Evolutionary conservation across 495 filamentous ascomycete genomes (phyloP).

Genomic region (Penicillium steckii): DNA sequence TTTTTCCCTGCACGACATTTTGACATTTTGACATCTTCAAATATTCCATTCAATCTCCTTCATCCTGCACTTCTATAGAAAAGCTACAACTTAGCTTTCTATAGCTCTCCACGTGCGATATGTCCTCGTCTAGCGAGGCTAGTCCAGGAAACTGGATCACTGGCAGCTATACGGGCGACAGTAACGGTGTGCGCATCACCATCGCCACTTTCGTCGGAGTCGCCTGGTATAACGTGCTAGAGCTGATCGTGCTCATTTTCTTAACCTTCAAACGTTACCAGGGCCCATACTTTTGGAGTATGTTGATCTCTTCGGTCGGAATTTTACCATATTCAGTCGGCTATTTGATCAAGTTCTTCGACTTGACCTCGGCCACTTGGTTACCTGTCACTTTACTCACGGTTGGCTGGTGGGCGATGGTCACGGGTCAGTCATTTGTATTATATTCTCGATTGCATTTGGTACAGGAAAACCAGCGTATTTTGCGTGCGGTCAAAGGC

Average conservation of each 20-base stretch:
- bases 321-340: constrained; percentile 34
- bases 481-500: constrained; percentile 26
- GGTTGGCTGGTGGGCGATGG: constrained; percentile 41
- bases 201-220: constrained; percentile 37
- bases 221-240: constrained; percentile 38
- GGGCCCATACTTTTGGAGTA: constrained; percentile 45
- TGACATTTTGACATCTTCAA: background rate
- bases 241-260: constrained; percentile 42
- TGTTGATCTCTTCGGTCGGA: constrained; percentile 34
- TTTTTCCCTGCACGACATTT: background rate
- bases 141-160: constrained; percentile 30
- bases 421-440: constrained; percentile 41
- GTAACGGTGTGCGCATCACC: constrained; percentile 32
- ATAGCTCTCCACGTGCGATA: constrained; percentile 1
- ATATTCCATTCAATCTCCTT: background rate
- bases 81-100: background rate
- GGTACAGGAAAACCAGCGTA: constrained; percentile 23
- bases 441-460: constrained; percentile 43
- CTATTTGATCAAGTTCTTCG: constrained; percentile 39
- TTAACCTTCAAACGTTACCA: constrained; percentile 37
- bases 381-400: constrained; percentile 33
- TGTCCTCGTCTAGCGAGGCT: constrained; percentile 24
- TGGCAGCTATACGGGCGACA: constrained; percentile 26
- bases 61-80: background rate
- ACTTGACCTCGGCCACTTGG: constrained; percentile 24